Base-by-base conservation (phyloP, 2,329 filamentous ascomycete species). In the Pseudogymnoascus sp. region DNA sequence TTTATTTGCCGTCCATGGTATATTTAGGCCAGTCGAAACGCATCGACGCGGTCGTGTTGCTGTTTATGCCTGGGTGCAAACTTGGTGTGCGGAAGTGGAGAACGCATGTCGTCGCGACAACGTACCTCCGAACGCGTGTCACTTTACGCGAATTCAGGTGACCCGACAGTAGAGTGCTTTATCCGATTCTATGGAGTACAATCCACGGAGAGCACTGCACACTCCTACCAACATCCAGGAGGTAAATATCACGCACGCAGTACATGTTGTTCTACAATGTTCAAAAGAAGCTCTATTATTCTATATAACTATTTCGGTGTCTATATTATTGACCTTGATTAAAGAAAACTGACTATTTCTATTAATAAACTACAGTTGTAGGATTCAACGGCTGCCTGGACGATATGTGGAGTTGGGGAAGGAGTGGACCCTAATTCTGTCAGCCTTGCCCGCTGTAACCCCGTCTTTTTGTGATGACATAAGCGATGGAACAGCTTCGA, bases 41-140 rank as follows among this genome's bases (percentile, higher is more conserved):
- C 14, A 35, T 12, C 16, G 47, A 54, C 47, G 28, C 28, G 28
- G 47, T 54, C 6, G 11, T 35, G 47, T 20, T 54, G 28, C 28
- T 16, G 28, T 20, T 54, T 20, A 28, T 54, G n/a, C 28, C 28
- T 54, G 28, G 25, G n/a, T 33, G 47, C 47, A 54, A 54, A 54
- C 47, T 54, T 54, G n/a, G 47, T 54, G 47, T 18, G 47, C 18
- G 28, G 28, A 33, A 54, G 47, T 54, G 47, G 47, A 54, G 28
- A 54, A 54, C 16, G n/a, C 47, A 54, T 54, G 47, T 54, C 47
- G 47, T 54, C 47, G 47, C 47, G 47, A 54, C 47, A 54, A 54
- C 47, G 47, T 33, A 28, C 47, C 33, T 54, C 47, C 16, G 47
- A 54, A 25, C 47, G 47, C 47, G 47, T 54, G 47, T 35, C 47